These are phyloP conservation scores for Chaetomiaceae sp. DNA, from an alignment of 2,329 filamentous ascomycete species.

Conservation along the genomic window DNA sequence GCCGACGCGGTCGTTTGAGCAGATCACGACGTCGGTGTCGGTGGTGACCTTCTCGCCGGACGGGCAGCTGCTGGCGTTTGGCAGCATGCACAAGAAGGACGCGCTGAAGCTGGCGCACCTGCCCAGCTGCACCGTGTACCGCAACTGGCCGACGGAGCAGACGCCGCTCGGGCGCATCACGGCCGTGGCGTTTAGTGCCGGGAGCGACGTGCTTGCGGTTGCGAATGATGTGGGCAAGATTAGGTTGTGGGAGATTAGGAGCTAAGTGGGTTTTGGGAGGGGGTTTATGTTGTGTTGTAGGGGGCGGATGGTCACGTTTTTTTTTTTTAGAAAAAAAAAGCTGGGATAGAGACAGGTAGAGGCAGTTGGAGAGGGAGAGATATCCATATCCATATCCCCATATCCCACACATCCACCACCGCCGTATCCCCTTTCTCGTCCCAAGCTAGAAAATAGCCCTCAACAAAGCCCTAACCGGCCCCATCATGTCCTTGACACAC, in stretches of 20 bases:
- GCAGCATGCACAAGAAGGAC: conserved; percentile 81
- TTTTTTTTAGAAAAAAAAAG: too few relatives aligned
- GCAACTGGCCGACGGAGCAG: conserved; percentile 91
- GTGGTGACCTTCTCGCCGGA: conserved; percentile 78
- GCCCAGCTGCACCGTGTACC: conserved; percentile 87
- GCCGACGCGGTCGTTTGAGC: conserved; percentile 71
- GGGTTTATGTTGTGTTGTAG: too few relatives aligned
- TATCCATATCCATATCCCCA: too few relatives aligned
- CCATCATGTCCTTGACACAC: conserved; percentile 36
- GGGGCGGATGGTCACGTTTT: too few relatives aligned
- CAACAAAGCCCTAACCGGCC: conserved; percentile 37
- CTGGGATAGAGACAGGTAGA: too few relatives aligned
- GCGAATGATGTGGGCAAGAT: conserved; percentile 88
- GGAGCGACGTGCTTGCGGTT: conserved; percentile 70
- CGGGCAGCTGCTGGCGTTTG: conserved; percentile 83
- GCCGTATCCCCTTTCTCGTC: too few relatives aligned
- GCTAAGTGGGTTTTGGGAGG: conserved; percentile 33
- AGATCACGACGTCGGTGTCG: conserved; percentile 81
- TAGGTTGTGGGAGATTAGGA: conserved; percentile 81
- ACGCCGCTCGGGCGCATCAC: conserved; percentile 85
- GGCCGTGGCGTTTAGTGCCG: conserved; percentile 61
- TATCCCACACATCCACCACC: too few relatives aligned
- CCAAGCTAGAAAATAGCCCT: conserved; percentile 31
- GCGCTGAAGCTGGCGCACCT: conserved; percentile 83
- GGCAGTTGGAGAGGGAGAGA: too few relatives aligned